These are phyloP conservation scores for Saxophila tyrrhenica DNA, from an alignment of 495 filamentous ascomycete species.

Conservation along the genomic window DNA sequence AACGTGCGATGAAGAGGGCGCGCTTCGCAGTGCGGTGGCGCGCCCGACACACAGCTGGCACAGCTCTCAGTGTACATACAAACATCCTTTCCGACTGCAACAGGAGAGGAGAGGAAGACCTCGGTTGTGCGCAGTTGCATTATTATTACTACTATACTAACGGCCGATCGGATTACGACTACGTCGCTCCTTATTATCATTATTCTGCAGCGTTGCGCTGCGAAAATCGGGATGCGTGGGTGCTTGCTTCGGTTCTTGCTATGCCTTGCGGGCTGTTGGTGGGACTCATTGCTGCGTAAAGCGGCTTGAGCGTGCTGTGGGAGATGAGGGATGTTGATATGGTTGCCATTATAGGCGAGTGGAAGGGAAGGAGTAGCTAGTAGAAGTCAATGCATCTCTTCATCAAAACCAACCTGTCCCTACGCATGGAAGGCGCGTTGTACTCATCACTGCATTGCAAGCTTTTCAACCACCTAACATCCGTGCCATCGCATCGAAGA, in stretches of 20 bases:
- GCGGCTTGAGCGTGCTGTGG: background rate
- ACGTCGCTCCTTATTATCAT: background rate
- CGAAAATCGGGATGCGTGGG: no score
- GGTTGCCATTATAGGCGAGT: no score
- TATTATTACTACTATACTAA: background rate
- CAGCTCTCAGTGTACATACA: background rate
- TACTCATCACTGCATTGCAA: no score
- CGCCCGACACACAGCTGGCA: background rate
- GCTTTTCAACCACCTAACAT: no score
- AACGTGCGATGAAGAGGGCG: background rate
- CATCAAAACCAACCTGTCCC: no score
- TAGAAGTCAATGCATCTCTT: no score
- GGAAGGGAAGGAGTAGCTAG: no score
- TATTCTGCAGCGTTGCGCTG: no score
- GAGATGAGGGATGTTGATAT: no score
- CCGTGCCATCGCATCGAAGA: no score
- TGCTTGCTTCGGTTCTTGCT: background rate
- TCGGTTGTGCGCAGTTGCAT: background rate
- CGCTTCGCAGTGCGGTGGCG: background rate
- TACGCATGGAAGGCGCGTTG: no score
- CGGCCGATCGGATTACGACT: background rate
- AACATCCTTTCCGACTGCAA: background rate
- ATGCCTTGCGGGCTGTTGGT: background rate
- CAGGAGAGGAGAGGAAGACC: background rate
- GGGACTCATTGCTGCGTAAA: background rate